phyloP scores from a whole-genome alignment of 176 grass and related monocot species.

The Areca catechu region DNA sequence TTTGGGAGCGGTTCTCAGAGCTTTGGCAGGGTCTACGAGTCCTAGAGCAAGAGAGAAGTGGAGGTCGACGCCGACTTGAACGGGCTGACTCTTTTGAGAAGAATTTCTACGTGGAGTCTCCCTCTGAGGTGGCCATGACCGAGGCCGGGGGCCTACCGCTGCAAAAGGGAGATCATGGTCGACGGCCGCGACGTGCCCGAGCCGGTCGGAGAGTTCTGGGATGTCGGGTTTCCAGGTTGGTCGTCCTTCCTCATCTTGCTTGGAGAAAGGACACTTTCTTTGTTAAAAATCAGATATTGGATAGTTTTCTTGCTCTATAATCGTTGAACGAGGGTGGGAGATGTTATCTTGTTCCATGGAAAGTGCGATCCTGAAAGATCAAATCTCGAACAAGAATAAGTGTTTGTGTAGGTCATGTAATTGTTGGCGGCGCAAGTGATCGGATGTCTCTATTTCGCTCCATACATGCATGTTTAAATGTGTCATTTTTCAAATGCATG shows the following conservation, averaged over 20 bases:
- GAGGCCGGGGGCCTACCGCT: slow-evolving; percentile 66
- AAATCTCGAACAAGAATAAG: too few species aligned
- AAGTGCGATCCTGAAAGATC: too few species aligned
- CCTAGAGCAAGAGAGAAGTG: slow-evolving; percentile 42
- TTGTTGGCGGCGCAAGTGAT: too few species aligned
- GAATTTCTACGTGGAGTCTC: slow-evolving; percentile 92
- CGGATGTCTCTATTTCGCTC: too few species aligned
- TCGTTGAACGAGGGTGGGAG: too few species aligned
- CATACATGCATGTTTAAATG: too few species aligned
- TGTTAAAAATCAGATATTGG: too few species aligned
- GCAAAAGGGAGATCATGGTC: slow-evolving; percentile 61
- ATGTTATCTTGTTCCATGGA: too few species aligned
- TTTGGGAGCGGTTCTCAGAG: slow-evolving; percentile 11
- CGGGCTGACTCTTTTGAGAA: slow-evolving; percentile 84
- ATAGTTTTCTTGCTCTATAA: too few species aligned
- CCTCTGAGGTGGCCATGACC: slow-evolving; percentile 68
- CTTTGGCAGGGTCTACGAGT: slow-evolving; percentile 4
- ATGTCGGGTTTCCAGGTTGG: slow-evolving; percentile 77
- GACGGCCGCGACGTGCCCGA: slow-evolving; percentile 84
- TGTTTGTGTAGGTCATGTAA: too few species aligned
- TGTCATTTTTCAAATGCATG: too few species aligned
- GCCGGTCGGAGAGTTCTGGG: slow-evolving; percentile 55
- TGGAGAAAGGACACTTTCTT: too few species aligned
- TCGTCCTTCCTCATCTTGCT: not conserved
- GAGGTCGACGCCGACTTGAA: slow-evolving; percentile 45